Evolutionary conservation across 768 basidiomycete species (phyloP), one percentile per base, ranked within the genome.

Genomic region (Boletus sensibilis): DNA sequence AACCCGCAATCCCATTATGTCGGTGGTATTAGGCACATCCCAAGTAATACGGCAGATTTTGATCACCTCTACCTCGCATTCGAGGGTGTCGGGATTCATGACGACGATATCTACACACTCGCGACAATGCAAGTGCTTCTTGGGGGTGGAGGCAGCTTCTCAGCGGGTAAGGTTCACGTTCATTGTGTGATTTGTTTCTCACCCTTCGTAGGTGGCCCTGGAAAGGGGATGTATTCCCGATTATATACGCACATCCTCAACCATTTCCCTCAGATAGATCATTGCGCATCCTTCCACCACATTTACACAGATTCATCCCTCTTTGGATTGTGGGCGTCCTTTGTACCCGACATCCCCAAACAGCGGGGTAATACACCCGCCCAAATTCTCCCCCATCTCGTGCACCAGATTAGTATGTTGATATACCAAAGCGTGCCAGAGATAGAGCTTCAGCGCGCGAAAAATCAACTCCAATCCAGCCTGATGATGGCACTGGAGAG

Each of bases 211-310:
- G 94, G 96, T 60, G 96, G 96, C 4, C 96, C 96, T 3, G 96
- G 96, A 16, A 98, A 98, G 77, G 96, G 96, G 64, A 98, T 98
- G 96, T 98, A 97, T 79, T 94, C 94, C 34, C 88, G 96, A 25
- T 76, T 98, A 29, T 98, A 98, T 77, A 96, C 94, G 11, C 87
- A 94, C 68, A 93, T 98, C 65, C 85, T 98, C 55, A 98, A 98
- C 71, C 89, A 92, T 67, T 92, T 94, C 76, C 84, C 93, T 49
- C 87, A 92, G 67, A 83, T 98, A 65, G 96, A 98, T 72, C 92
- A 94, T 72, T 98, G 95, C 71, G 88, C 91, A 10, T 88, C 92
- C 20, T 98, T 97, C 87, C 94, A 98, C 70, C 96, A 98, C 74
- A 94, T 95, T 68, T 98, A 98, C 74, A 85, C 86, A 54, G 95